Conservation (phyloP, 148 eudicot genomes). For the Nepenthes mirabilis region DNA sequence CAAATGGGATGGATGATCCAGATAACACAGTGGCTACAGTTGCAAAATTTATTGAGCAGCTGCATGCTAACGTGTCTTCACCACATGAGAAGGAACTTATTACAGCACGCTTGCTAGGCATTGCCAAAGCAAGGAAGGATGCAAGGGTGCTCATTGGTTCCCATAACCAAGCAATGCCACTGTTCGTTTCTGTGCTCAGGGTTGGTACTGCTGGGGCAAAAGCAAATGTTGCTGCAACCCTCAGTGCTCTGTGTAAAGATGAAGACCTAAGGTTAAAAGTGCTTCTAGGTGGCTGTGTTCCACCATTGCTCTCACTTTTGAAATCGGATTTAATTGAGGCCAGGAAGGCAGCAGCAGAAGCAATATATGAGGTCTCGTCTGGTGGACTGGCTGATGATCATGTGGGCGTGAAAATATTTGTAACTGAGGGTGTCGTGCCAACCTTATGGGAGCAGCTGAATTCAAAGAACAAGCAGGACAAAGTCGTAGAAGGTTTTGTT, state of each 20-base stretch:
- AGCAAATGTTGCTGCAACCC: conserved; percentile 48
- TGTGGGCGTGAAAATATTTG: conserved; percentile 67
- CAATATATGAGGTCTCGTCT: conserved; percentile 63
- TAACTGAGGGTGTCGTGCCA: conserved; percentile 78
- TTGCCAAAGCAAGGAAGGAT: conserved; percentile 47
- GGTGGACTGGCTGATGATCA: conserved; percentile 67
- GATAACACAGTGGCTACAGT: conserved; percentile 52
- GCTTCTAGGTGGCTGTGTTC: conserved; percentile 75
- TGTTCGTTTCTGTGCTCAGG: conserved; percentile 69
- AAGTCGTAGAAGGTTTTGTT: conserved; percentile 67
- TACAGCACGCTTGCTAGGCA: conserved; percentile 51
- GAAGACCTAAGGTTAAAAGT: conserved; percentile 61
- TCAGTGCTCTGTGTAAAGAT: conserved; percentile 53
- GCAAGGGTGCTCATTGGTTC: conserved; percentile 57
- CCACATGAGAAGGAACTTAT: conserved; percentile 63
- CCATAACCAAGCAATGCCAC: conserved; percentile 72
- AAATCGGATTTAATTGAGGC: conserved; percentile 55
- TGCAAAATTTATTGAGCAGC: conserved; percentile 65
- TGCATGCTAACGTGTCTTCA: conserved; percentile 53
- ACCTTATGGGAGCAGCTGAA: conserved; percentile 70
- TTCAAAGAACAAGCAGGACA: conserved; percentile 39
- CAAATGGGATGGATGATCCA: conserved; percentile 42
- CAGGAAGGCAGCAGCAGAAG: conserved; percentile 70
- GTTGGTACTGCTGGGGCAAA: conserved; percentile 50
- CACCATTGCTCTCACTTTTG: conserved; percentile 63